phyloP scores from a whole-genome alignment of 2,329 filamentous ascomycete species.

The Colletotrichum sp. region DNA sequence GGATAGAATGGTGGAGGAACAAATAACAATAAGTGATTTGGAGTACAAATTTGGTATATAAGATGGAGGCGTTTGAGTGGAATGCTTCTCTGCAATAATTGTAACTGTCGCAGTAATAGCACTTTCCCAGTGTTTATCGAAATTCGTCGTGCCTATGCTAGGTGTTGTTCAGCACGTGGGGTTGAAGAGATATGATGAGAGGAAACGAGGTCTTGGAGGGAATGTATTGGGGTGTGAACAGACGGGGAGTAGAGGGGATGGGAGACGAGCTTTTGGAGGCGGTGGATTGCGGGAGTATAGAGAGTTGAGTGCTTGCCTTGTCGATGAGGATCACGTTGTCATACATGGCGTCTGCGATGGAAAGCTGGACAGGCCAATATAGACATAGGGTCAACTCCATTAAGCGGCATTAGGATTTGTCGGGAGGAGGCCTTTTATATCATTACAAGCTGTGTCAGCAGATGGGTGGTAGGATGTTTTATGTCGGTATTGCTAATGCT shows the following conservation, averaged over 20 bases:
- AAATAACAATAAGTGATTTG: too few species aligned
- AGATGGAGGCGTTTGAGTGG: neutral
- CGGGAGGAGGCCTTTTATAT: neutral
- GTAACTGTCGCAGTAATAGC: too few species aligned
- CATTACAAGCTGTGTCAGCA: neutral
- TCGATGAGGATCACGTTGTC: accelerated
- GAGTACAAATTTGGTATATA: too few species aligned
- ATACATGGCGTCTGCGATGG: neutral
- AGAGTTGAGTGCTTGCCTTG: accelerated
- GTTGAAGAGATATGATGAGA: neutral
- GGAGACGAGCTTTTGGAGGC: neutral
- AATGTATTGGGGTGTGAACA: neutral
- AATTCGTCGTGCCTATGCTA: neutral
- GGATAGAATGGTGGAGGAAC: too few species aligned
- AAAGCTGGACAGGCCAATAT: neutral
- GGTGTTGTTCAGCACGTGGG: neutral
- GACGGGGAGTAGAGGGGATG: neutral
- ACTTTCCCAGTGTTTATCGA: neutral
- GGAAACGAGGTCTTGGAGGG: neutral
- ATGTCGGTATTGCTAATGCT: neutral
- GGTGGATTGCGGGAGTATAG: too few species aligned
- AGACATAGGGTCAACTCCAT: too few species aligned
- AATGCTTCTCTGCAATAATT: neutral
- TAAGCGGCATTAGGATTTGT: neutral
- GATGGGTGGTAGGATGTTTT: too few species aligned